Percentiles rank a stretch among this genome's conserved stretches.
phyloP scores from a whole-genome alignment of 495 filamentous ascomycete genomes.

The Melanomma pulvis-pyrius region DNA sequence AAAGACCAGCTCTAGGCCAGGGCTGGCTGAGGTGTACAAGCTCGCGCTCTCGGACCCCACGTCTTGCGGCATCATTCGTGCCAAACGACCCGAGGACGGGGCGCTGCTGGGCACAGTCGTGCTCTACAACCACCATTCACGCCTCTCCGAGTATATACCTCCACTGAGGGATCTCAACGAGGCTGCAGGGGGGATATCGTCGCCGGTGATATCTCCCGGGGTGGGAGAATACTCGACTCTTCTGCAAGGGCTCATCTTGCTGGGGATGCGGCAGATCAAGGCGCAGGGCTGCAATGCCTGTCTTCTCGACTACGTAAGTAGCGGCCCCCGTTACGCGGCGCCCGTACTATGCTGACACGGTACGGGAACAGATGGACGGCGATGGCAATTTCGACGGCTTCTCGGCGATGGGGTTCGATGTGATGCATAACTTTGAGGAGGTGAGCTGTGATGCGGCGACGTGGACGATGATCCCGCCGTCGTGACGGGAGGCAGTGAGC shows the following conservation, averaged over 20 bases:
- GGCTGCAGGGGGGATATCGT: constrained; percentile 72
- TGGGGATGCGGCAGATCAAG: constrained; percentile 83
- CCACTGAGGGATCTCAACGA: constrained; percentile 59
- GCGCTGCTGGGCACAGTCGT: constrained; percentile 80
- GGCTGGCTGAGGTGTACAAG: constrained; percentile 80
- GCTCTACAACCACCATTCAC: constrained; percentile 70
- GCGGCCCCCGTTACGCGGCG: constrained; percentile 1
- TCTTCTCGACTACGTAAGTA: constrained; percentile 74
- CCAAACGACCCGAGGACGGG: constrained; percentile 68
- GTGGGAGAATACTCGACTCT: constrained; percentile 70
- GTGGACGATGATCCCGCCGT: constrained; percentile 61
- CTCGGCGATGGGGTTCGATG: constrained; percentile 73
- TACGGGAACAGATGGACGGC: constrained; percentile 59
- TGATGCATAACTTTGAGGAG: constrained; percentile 78
- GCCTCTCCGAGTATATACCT: constrained; percentile 70
- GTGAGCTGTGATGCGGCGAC: constrained; percentile 74
- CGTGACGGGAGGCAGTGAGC: constrained; percentile 25
- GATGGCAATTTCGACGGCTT: constrained; percentile 73
- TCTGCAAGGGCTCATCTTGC: constrained; percentile 77
- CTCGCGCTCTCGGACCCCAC: constrained; percentile 72
- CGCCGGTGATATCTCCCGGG: constrained; percentile 72
- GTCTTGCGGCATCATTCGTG: constrained; percentile 79
- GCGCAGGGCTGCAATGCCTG: constrained; percentile 69
- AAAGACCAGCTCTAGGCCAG: constrained; percentile 72
- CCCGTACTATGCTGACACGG: constrained; percentile 5